phyloP scores from a whole-genome alignment of 2,329 filamentous ascomycete genomes.

The Tolypocladium guangdongense region DNA sequence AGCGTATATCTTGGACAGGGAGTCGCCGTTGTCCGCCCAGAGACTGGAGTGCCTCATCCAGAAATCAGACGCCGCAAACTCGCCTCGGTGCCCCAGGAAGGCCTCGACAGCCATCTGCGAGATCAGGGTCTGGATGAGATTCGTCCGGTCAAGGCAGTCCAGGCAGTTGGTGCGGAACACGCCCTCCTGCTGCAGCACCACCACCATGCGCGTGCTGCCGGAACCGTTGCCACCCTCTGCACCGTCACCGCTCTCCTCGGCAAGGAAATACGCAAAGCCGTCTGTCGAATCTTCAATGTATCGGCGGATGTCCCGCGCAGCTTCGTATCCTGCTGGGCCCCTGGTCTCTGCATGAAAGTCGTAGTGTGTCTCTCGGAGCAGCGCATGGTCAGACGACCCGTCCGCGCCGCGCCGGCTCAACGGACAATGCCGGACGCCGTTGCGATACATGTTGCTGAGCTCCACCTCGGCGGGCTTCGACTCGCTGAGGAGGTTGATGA shows the following conservation, averaged over 20 bases:
- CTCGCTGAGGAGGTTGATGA: conserved; percentile 89
- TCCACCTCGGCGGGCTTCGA: conserved; percentile 80
- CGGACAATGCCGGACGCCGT: conserved; percentile 64
- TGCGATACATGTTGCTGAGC: conserved; percentile 67
- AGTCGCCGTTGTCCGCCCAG: conserved; percentile 96
- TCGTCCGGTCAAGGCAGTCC: conserved; percentile 91
- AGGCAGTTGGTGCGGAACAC: conserved; percentile 93
- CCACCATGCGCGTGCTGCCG: conserved; percentile 38
- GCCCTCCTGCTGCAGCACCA: conserved; percentile 86
- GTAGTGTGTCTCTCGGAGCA: conserved; percentile 76
- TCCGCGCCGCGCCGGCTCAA: conserved; percentile 51
- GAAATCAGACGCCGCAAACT: conserved; percentile 65
- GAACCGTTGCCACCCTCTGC: conserved; percentile 27
- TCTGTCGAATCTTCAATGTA: conserved; percentile 72
- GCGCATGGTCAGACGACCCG: conserved; percentile 52
- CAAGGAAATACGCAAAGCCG: conserved; percentile 85
- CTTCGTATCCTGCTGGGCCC: conserved; percentile 77
- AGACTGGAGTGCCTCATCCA: conserved; percentile 87
- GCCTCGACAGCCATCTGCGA: conserved; percentile 85
- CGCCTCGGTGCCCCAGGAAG: conserved; percentile 64
- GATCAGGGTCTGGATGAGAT: conserved; percentile 90
- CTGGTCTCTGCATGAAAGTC: conserved; percentile 95
- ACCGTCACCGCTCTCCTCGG: conserved; percentile 55
- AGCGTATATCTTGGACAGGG: conserved; percentile 88
- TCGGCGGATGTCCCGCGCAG: conserved; percentile 71